These are phyloP conservation scores for Sporothrix inflata DNA, from an alignment of 2,329 filamentous ascomycete genomes.

Conservation along the genomic window DNA sequence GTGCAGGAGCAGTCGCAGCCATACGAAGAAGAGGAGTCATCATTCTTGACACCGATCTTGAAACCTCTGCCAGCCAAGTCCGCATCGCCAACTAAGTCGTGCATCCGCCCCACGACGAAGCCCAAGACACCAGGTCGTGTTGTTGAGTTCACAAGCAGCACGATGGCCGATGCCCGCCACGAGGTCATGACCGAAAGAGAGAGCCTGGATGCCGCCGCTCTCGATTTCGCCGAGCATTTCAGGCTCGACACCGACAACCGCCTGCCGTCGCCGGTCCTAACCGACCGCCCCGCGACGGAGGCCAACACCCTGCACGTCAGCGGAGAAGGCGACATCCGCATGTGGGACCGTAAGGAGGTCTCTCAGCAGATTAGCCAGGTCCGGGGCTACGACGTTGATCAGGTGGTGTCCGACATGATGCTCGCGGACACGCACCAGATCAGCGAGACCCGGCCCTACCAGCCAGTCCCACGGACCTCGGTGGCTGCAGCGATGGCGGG, in stretches of 20 bases:
- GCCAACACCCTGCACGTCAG: conserved; percentile 2
- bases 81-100: conserved; percentile 61
- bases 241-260: conserved; percentile 29
- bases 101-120: conserved; percentile 60
- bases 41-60: conserved; percentile 47
- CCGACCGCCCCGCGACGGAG: not conserved
- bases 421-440: conserved; percentile 31
- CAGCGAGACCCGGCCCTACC: conserved; percentile 14
- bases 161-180: conserved; percentile 49
- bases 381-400: conserved; percentile 26
- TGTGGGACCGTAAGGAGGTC: conserved; percentile 25
- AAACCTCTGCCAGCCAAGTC: conserved; percentile 54
- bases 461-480: not conserved
- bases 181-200: conserved; percentile 33
- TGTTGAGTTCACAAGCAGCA: conserved; percentile 60
- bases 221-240: conserved; percentile 33
- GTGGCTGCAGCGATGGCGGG: not conserved
- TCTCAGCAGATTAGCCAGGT: not conserved
- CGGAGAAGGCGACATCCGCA: conserved; percentile 22
- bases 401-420: conserved; percentile 32
- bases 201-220: not conserved
- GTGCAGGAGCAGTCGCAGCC: conserved; percentile 32
- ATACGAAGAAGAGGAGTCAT: conserved; percentile 41
- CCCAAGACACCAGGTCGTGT: conserved; percentile 61
- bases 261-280: not conserved